Conservation (phyloP, 2,329 filamentous ascomycete genomes). For the Clarireedia paspali region DNA sequence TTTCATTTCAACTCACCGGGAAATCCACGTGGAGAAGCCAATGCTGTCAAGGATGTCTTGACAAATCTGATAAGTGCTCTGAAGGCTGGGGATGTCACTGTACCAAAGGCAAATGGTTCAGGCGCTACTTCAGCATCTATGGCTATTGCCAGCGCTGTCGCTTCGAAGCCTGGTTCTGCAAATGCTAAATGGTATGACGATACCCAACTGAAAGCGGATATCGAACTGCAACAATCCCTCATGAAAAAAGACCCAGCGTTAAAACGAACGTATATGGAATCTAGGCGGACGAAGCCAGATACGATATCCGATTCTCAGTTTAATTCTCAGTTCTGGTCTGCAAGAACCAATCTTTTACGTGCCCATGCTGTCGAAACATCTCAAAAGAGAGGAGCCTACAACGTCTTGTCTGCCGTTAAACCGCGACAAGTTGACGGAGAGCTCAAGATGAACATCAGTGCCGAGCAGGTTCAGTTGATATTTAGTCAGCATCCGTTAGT, state of each 20-base stretch:
- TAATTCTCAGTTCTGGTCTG: constrained; percentile 91
- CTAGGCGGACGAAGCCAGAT: constrained; percentile 73
- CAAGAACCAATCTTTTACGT: constrained; percentile 74
- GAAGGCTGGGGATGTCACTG: constrained; percentile 35
- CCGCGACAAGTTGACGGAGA: constrained; percentile 67
- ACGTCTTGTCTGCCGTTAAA: constrained; percentile 86
- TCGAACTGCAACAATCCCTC: constrained; percentile 78
- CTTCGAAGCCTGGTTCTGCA: constrained; percentile 37
- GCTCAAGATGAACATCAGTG: constrained; percentile 74
- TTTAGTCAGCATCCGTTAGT: constrained; percentile 90
- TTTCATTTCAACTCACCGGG: constrained; percentile 80
- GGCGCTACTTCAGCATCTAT: constrained; percentile 57
- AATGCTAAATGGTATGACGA: constrained; percentile 73
- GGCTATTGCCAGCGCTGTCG: constrained; percentile 67
- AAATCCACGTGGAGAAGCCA: constrained; percentile 75
- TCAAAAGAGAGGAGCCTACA: constrained; percentile 85
- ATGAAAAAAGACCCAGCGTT: constrained; percentile 72
- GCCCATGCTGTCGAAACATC: constrained; percentile 83
- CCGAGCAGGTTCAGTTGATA: constrained; percentile 88
- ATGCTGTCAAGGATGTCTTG: constrained; percentile 73
- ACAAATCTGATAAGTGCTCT: constrained; percentile 61
- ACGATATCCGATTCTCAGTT: constrained; percentile 75
- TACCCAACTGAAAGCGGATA: constrained; percentile 65
- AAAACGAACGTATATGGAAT: constrained; percentile 80
- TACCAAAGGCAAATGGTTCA: constrained; percentile 24